Evolutionary conservation across 1,139 yeast species (phyloP), one percentile per base, ranked within the genome.

Genomic region (Diutina pseudorugosa): DNA sequence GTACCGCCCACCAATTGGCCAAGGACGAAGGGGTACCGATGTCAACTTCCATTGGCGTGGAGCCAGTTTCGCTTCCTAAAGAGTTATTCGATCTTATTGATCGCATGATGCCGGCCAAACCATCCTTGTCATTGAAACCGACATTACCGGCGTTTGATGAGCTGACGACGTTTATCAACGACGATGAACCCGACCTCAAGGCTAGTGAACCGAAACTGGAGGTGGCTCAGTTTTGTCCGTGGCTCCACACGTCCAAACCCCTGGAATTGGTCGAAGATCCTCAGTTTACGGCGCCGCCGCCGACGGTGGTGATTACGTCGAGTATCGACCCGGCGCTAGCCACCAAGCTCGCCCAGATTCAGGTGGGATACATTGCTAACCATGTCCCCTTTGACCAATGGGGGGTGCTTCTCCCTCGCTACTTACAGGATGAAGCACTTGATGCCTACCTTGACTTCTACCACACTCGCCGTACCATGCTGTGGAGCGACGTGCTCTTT

Each of bases 401-500:
- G 49, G 49, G 49, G 6, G 12, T 25, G 9, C 12, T 45, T 7
- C 49, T 45, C 11, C 16, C n/a, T 11, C 40, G 21, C n/a, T 45
- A 27, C 40, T 18, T 45, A 9, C 27, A 11, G 1, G 49, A 27
- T 12, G 49, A 45, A 27, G 49, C 49, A 5, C 49, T 45, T 9
- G 49, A 45, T 16, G 49, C 49, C 40, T 45, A 45, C 21, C 49
- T 45, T 19, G 49, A 45, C 27, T 45, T n/a, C n/a, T 45, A 45
- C 12, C 49, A 45, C 40, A 45, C 49, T 19, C 27, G 27, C 14
- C 11, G 16, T 5, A n/a, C 49, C 5, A 45, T 45, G 49, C 27
- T 27, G 18, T 45, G 49, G 49, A 18, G 21, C 18, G 49, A 45
- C 18, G 49, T 27, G 21, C 41, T 45, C 3, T 45, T 21, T 27